Conservation (phyloP, 495 filamentous ascomycete species). For the Saxispiralis lemnorum region DNA sequence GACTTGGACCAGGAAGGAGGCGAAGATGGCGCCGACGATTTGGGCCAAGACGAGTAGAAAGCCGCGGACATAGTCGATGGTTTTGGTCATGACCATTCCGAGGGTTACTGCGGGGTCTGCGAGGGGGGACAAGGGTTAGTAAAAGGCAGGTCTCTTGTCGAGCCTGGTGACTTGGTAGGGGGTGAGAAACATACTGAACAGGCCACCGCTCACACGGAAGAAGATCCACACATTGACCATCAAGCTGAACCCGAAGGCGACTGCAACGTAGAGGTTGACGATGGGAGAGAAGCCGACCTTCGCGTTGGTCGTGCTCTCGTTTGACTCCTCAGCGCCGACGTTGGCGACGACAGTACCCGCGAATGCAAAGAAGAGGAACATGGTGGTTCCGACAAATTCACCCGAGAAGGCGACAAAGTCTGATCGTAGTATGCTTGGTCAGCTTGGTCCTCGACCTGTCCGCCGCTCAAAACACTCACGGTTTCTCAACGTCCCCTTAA, state of each 20-base stretch:
- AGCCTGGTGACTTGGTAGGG: not conserved
- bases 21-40: conserved; percentile 39
- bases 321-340: conserved; percentile 19
- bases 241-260: conserved; percentile 58
- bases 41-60: conserved; percentile 36
- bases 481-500: conserved; percentile 7
- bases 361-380: conserved; percentile 74
- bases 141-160: not conserved
- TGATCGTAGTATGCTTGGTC: not conserved
- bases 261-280: conserved; percentile 48
- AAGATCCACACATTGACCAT: conserved; percentile 75
- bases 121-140: too few relatives aligned
- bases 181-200: conserved; percentile 35
- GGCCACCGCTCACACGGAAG: conserved; percentile 59
- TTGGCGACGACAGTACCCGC: conserved; percentile 60
- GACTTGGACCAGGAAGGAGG: conserved; percentile 41
- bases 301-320: not conserved
- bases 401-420: conserved; percentile 44
- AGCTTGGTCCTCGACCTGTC: not conserved
- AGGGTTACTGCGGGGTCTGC: conserved; percentile 42
- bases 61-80: conserved; percentile 34
- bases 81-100: conserved; percentile 26
- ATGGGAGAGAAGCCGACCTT: conserved; percentile 18
- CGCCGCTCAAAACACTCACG: not conserved
- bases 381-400: conserved; percentile 64